phyloP scores from a whole-genome alignment of 2,329 filamentous ascomycete species.

The Exophiala oligosperma region DNA sequence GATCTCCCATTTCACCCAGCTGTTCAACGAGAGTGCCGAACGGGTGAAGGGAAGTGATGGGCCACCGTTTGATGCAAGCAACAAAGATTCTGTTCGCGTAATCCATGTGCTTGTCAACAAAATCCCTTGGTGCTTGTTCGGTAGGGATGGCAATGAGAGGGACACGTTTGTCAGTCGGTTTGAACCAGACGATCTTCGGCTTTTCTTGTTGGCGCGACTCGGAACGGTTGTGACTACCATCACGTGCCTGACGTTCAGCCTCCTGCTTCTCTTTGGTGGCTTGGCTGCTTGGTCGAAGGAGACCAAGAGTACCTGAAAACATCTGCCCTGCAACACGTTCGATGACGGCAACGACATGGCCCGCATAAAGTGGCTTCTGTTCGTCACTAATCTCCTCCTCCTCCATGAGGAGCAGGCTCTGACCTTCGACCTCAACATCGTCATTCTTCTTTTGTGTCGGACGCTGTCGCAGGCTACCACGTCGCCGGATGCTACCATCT shows the following conservation, averaged over 20 bases:
- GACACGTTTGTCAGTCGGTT: slow-evolving; percentile 98
- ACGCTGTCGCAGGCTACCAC: slow-evolving; percentile 92
- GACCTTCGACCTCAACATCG: slow-evolving; percentile 96
- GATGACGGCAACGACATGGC: slow-evolving; percentile 94
- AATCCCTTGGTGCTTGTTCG: slow-evolving; percentile 94
- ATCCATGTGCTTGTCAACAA: slow-evolving; percentile 97
- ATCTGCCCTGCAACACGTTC: slow-evolving; percentile 97
- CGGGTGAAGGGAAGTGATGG: slow-evolving; percentile 97
- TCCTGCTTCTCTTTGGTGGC: slow-evolving; percentile 99
- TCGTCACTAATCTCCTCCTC: slow-evolving; percentile 99
- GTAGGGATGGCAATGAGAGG: slow-evolving; percentile 97
- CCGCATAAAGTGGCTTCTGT: slow-evolving; percentile 94
- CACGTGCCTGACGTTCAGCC: slow-evolving; percentile 87
- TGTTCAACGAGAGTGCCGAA: slow-evolving; percentile 97
- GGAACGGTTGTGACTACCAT: slow-evolving; percentile 69
- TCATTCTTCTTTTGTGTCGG: slow-evolving; percentile 99
- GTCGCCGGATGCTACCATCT: slow-evolving; percentile 85
- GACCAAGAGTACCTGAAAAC: slow-evolving; percentile 94
- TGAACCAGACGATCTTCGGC: slow-evolving; percentile 99
- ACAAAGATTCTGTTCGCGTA: slow-evolving; percentile 98
- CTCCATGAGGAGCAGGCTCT: slow-evolving; percentile 93
- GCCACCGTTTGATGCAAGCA: slow-evolving; percentile 98
- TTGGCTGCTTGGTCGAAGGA: slow-evolving; percentile 94
- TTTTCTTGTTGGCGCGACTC: slow-evolving; percentile 90
- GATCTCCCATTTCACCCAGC: slow-evolving; percentile 93